Percentiles rank a stretch among this genome's conserved stretches.
These are phyloP conservation scores for Cladosporium colombiae DNA, from an alignment of 2,329 filamentous ascomycete species.

Conservation along the genomic window DNA sequence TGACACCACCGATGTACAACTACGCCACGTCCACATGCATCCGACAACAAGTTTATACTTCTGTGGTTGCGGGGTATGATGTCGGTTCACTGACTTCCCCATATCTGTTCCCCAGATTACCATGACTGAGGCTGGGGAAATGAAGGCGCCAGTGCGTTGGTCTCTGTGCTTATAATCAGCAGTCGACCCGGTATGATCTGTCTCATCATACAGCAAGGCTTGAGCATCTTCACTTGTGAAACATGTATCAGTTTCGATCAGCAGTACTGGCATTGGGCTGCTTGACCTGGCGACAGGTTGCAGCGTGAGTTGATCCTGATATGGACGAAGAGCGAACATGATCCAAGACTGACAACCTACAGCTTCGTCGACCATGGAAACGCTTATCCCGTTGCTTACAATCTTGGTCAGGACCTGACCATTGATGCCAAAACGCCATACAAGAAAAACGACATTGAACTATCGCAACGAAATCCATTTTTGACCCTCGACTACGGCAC, in stretches of 20 bases:
- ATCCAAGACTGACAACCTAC: background rate
- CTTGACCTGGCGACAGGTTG: background rate
- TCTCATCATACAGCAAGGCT: background rate
- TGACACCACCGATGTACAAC: background rate
- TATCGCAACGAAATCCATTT: constrained; percentile 9
- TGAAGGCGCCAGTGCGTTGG: background rate
- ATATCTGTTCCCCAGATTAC: background rate
- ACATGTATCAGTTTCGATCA: background rate
- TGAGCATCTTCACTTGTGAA: background rate
- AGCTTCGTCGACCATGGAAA: constrained; percentile 16
- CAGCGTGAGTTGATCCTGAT: background rate
- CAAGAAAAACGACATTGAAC: background rate
- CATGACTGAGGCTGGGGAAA: background rate
- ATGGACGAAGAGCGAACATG: background rate
- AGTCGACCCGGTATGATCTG: background rate
- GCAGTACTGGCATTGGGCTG: constrained; percentile 2
- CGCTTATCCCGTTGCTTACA: constrained; percentile 4
- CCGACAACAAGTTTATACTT: constrained; percentile 5
- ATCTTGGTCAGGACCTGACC: background rate
- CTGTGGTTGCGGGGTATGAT: background rate
- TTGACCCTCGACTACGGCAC: constrained; percentile 28
- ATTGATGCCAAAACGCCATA: constrained; percentile 14
- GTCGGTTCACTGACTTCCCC: background rate
- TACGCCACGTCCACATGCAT: background rate
- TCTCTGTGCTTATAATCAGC: background rate